Evolutionary conservation across 192 early-diverging fungal genomes (phyloP).

Genomic region (Gigaspora rosea): DNA sequence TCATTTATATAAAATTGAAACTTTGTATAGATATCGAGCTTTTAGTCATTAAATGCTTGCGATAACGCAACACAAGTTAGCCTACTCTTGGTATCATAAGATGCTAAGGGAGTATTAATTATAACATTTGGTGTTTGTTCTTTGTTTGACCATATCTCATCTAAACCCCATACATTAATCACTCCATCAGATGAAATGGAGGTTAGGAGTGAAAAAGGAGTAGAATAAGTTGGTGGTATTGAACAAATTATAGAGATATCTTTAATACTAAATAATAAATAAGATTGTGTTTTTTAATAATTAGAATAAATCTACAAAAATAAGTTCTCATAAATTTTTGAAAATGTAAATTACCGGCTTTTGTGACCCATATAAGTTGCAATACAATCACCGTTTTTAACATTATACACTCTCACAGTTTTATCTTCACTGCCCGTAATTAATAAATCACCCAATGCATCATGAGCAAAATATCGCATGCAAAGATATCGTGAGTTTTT

Average conservation of each 20-base stretch:
- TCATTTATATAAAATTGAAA: too few species aligned
- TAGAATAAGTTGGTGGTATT: constrained; percentile 13
- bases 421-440: constrained; percentile 66
- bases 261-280: constrained; percentile 51
- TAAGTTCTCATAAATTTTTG: not conserved
- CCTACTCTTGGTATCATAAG: constrained; percentile 62
- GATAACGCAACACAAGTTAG: constrained; percentile 49
- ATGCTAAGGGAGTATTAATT: constrained; percentile 43
- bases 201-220: constrained; percentile 44
- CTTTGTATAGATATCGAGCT: too few species aligned
- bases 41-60: not conserved
- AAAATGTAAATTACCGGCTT: constrained; percentile 46
- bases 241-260: constrained; percentile 37
- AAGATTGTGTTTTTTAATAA: not conserved
- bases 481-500: constrained; percentile 36
- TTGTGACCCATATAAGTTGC: constrained; percentile 48
- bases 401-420: constrained; percentile 54
- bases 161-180: constrained; percentile 71
- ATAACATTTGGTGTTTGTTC: constrained; percentile 36
- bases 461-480: constrained; percentile 43
- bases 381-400: constrained; percentile 46
- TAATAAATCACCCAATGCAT: constrained; percentile 48
- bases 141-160: constrained; percentile 39
- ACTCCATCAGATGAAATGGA: constrained; percentile 75
- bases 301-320: too few species aligned